Evolutionary conservation across 257 asterid genomes (phyloP), one percentile per base, ranked within the genome.

Genomic region (Nicotiana tomentosiformis): DNA sequence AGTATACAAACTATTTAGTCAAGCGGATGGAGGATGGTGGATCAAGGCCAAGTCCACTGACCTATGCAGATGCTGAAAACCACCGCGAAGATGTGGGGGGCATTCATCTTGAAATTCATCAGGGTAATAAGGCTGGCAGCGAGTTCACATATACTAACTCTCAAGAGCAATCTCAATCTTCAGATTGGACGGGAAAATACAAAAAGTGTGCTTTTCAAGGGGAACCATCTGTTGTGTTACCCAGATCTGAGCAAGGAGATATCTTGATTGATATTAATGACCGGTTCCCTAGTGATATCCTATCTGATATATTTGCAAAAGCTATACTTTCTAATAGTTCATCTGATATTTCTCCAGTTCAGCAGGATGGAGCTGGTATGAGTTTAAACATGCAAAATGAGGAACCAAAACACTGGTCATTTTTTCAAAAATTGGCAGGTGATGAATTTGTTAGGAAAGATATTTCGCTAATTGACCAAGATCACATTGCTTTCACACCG

Each of bases 361-460:
- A 79, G 64, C 91, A 90, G 58, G 97, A 93, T 86, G 96, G 90
- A 72, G 92, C 91, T 77, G 97, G 94, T 81, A 62, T 89, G 92
- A 95, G 99, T 81, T 84, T 95, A 87, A 95, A 95, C 88, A 84
- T 93, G 66, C 94, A 93, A 85, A 95, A 94, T 85, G 96, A 91
- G 78, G 99, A 95, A 12, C 99, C 99, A 33, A 86, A 94, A 84
- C 94, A 86, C 85, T 95, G 99, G 99, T 95, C 99, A 78, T 95
- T 90, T 92, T 95, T 95, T 88, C 94, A 92, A 88, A 91, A 93
- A 84, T 87, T 94, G 90, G 97, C 96, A 37, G 97, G 98, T 81
- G 94, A 93, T 88, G 96, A 87, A 83, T 94, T 95, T 89, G 68
- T 92, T 37, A 89, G 91, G 87, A 95, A 90, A 79, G 97, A 94